These are phyloP conservation scores for Stipa capillata DNA, from an alignment of 176 grass and related monocot species.

Conservation along the genomic window DNA sequence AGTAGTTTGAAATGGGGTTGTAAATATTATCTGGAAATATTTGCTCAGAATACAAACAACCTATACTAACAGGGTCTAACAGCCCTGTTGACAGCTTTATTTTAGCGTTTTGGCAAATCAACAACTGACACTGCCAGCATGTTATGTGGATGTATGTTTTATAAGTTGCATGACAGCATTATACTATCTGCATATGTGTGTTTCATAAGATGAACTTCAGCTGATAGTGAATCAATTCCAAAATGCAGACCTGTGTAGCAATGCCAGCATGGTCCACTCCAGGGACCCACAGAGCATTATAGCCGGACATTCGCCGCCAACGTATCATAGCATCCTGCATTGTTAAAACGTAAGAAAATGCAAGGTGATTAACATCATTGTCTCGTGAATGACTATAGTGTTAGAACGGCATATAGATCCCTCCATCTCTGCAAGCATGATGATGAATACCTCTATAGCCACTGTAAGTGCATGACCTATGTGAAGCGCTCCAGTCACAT, in stretches of 20 bases:
- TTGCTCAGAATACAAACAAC: neutral
- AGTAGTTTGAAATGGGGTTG: too few relatives aligned
- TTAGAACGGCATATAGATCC: neutral
- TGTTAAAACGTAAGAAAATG: too few relatives aligned
- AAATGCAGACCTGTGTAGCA: slow-evolving; percentile 72
- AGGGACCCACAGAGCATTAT: too few relatives aligned
- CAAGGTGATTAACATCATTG: too few relatives aligned
- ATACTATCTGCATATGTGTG: too few relatives aligned
- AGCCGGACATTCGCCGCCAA: too few relatives aligned
- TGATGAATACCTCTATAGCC: slow-evolving; percentile 52
- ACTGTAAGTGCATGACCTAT: too few relatives aligned
- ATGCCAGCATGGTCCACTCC: too few relatives aligned
- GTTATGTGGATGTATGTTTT: neutral
- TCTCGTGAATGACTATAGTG: too few relatives aligned
- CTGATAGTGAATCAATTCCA: neutral
- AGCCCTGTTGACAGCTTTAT: neutral
- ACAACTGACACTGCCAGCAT: neutral
- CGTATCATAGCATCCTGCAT: too few relatives aligned
- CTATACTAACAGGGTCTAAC: neutral
- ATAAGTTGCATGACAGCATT: neutral
- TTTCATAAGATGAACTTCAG: too few relatives aligned
- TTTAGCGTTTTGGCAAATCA: neutral
- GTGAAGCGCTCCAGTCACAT: too few relatives aligned
- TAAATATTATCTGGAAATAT: neutral
- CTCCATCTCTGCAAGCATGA: neutral